phyloP scores from a whole-genome alignment of 2,329 filamentous ascomycete species.

The Myriosclerotinia curreyana region DNA sequence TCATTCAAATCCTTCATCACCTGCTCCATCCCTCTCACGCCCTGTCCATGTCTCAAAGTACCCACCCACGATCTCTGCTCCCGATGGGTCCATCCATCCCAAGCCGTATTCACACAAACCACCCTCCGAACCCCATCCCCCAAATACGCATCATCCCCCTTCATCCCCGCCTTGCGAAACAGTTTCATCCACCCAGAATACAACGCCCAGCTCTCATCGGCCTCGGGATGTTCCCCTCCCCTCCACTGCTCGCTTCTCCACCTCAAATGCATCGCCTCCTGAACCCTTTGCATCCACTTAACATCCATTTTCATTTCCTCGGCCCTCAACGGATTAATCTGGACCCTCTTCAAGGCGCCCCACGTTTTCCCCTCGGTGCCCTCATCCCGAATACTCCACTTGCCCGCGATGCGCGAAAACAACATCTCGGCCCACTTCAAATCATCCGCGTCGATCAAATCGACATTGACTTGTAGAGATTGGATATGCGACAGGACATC shows the following conservation, averaged over 20 bases:
- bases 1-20: conserved; percentile 18
- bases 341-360: neutral
- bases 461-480: conserved; percentile 16
- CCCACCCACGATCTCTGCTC: conserved; percentile 1
- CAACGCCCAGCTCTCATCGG: neutral
- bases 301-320: conserved; percentile 19
- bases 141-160: conserved; percentile 5
- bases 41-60: neutral
- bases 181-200: conserved; percentile 13
- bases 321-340: conserved; percentile 16
- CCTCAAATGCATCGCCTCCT: conserved; percentile 12
- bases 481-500: neutral
- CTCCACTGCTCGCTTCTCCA: neutral
- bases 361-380: neutral
- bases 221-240: neutral
- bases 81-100: conserved; percentile 14
- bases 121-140: neutral
- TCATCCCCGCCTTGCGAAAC: neutral
- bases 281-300: conserved; percentile 18
- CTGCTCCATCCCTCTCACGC: neutral
- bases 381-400: neutral
- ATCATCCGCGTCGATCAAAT: conserved; percentile 13
- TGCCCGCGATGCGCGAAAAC: conserved; percentile 5
- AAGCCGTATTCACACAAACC: conserved; percentile 12
- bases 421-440: conserved; percentile 13